Evolutionary conservation across 768 basidiomycete species (phyloP), one percentile per base, ranked within the genome.

Genomic region (Macrolepiota dolichaula): DNA sequence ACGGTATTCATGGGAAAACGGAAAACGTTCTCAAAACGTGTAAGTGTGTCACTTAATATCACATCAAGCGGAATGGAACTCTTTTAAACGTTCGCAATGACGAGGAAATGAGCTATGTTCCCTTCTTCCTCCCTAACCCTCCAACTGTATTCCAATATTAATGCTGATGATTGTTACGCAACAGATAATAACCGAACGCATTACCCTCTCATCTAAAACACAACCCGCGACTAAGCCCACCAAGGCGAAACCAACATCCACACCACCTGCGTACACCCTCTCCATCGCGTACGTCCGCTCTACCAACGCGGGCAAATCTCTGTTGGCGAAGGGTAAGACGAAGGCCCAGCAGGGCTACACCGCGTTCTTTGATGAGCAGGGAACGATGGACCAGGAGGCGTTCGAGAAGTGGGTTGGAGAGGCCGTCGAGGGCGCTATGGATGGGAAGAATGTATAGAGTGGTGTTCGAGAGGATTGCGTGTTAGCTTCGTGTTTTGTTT

Each of bases 111-210:
- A n/a, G n/a, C 42, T 44, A 19, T 19, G 32, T 25, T 13, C 25
- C 15, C 37, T 35, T 19, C 36, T 42, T 25, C 35, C 57, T 42
- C n/a, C 15, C 37, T 61, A 19, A 17, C 49, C 29, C 17, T 9
- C 46, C 40, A 32, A 37, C 44, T 36, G 50, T 36, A 56, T 17
- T 38, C 12, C 42, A 32, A 32, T 3, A 3, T 32, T 44, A 6
- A 44, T 10, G n/a, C 15, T 19, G 42, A 44, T 7, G 17, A 2
- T 17, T 37, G 51, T 37, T 12, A 19, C 25, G 29, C 29, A 7
- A 6, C 72, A 96, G 89, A 96, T 97, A 69, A 88, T 96, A 51
- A 94, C 92, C 2, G 95, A 98, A 71, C 86, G 89, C 64, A 84
- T 98, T 74, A 91, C 87, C 29, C 81, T 96, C 59, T 81, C 85